Percentiles rank a stretch among this genome's conserved stretches.
Evolutionary conservation across 129 eudicot species (phyloP).

Genomic region (Silybum marianum): DNA sequence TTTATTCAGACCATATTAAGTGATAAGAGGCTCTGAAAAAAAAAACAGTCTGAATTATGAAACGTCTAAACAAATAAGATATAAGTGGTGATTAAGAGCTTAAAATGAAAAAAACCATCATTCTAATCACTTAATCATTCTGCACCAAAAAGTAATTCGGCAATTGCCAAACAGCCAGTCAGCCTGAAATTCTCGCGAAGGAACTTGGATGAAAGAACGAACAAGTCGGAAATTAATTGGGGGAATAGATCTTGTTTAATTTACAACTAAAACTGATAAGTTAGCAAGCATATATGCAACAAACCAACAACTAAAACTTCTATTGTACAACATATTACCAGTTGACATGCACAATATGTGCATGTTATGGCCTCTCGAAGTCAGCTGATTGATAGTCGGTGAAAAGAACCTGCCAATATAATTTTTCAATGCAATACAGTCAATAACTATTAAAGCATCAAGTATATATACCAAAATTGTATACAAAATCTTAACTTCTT

Average conservation of each 20-base stretch:
- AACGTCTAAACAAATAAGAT: too few species aligned
- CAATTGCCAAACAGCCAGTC: too few species aligned
- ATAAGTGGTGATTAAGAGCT: too few species aligned
- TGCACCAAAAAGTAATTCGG: too few species aligned
- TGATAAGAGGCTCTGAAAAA: too few species aligned
- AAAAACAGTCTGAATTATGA: too few species aligned
- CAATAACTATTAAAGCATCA: neutral
- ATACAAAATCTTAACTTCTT: too few species aligned
- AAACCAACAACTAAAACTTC: neutral
- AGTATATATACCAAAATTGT: neutral
- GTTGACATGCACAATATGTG: conserved; percentile 85
- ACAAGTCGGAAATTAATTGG: neutral
- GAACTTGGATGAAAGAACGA: too few species aligned
- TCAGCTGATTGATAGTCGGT: conserved; percentile 75
- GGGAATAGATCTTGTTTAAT: neutral
- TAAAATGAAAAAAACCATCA: too few species aligned
- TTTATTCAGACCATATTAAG: too few species aligned
- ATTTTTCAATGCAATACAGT: neutral
- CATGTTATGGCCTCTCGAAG: conserved; percentile 63
- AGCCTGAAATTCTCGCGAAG: too few species aligned
- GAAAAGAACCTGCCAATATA: conserved; percentile 79
- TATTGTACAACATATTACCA: conserved; percentile 52
- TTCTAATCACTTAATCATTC: too few species aligned
- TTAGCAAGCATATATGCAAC: neutral
- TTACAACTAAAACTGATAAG: conserved; percentile 13